Evolutionary conservation across 1,284 basidiomycete species (phyloP), one percentile per base, ranked within the genome.

Genomic region (Ceratobasidium sp.): DNA sequence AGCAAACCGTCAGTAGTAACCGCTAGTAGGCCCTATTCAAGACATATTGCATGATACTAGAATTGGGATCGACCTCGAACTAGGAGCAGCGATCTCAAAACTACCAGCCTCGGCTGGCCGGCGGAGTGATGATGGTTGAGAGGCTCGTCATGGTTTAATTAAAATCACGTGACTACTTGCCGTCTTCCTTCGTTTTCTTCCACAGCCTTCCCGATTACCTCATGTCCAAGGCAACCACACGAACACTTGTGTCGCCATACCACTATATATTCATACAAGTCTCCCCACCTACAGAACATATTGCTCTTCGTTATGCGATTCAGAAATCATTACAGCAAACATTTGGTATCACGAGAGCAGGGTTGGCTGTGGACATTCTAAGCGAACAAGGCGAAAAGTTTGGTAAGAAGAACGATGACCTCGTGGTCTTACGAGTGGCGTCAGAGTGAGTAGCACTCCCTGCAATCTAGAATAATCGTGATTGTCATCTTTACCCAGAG

Each of bases 301-400:
- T 75, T 15, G 38, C 71, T 15, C 71, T 75, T 54, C 71, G 71
- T 28, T 54, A 75, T 54, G 59, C 71, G 3, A 75, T 75, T 23
- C 71, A 75, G 33, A 75, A 75, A 59, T 44, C 71, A 17, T 28
- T 75, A 17, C 71, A 75, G 40, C 71, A 54, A 38, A 50, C 61
- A 23, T 75, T 75, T 56, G 71, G 71, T 17, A 54, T 75, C 15
- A 75, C 71, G 23, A 42, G 71, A 38, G 71, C 71, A 7, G 71
- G 71, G n/a, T 50, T 65, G 7, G 28, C 23, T 17, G 23, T 75
- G 3, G 61, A 75, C 23, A 50, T 75, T 48, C 46, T 75, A 26
- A 50, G 33, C 26, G 56, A 73, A 33, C 38, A 61, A 17, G 59
- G 23, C 44, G 57, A 38, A 23, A 46, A 46, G 28, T 44, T 52